Percentiles rank a stretch among this genome's conserved stretches.
phyloP scores from a whole-genome alignment of 345 rosid species.

The Trapa bicornis region DNA sequence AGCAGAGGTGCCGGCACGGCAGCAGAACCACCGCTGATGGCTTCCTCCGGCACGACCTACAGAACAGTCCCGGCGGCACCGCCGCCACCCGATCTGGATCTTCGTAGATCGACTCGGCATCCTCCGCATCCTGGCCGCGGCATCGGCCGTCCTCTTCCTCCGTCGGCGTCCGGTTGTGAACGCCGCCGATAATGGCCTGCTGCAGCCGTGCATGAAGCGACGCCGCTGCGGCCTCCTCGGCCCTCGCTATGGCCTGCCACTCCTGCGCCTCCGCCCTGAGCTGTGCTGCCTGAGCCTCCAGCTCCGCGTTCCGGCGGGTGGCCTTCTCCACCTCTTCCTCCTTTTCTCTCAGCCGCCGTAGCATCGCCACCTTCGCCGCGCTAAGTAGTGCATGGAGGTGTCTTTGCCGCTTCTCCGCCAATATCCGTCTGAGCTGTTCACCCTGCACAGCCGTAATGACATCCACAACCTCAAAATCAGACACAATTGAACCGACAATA shows the following conservation, averaged over 20 bases:
- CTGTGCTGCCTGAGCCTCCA: slow-evolving; percentile 77
- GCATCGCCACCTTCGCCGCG: slow-evolving; percentile 52
- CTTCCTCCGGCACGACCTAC: slow-evolving; percentile 45
- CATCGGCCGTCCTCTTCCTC: slow-evolving; percentile 15
- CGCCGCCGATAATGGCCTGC: slow-evolving; percentile 34
- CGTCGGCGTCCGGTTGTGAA: slow-evolving; percentile 13
- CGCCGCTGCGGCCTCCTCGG: slow-evolving; percentile 68
- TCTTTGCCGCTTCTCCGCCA: slow-evolving; percentile 59
- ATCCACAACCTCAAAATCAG: background rate
- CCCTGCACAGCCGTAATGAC: slow-evolving; percentile 25
- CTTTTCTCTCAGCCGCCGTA: slow-evolving; percentile 49
- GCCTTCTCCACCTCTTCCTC: slow-evolving; percentile 67
- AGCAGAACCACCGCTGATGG: slow-evolving; percentile 60
- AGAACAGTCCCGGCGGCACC: slow-evolving; percentile 28
- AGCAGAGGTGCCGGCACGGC: slow-evolving; percentile 86
- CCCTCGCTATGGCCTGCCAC: slow-evolving; percentile 79
- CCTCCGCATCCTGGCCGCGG: slow-evolving; percentile 37
- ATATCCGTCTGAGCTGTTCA: slow-evolving; percentile 59
- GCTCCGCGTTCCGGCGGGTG: slow-evolving; percentile 57
- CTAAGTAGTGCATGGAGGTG: slow-evolving; percentile 68
- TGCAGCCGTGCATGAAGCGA: slow-evolving; percentile 69
- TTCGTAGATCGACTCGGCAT: slow-evolving; percentile 77
- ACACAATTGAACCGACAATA: background rate
- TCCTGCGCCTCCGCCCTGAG: slow-evolving; percentile 63
- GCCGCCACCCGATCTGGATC: slow-evolving; percentile 51